Base-by-base conservation (phyloP, 805 yeast species). In the Kluyveromyces aestuarii region DNA sequence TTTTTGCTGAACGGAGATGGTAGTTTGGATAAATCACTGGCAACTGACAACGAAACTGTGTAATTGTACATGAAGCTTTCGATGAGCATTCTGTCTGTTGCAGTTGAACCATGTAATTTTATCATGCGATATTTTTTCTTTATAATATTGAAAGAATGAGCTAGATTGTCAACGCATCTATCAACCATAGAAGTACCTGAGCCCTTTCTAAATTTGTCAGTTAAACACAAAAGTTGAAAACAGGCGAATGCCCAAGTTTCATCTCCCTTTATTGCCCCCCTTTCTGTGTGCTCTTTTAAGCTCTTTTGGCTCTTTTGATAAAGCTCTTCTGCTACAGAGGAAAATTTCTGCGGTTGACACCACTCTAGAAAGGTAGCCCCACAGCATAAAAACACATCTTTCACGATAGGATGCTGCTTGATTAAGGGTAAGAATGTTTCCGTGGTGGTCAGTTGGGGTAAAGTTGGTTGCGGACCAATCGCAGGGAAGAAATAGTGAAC, bases 31-130 rank as follows among this genome's bases (percentile, higher is more conserved):
- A 53, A 38, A 38, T 48, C 53, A 35, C 46, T 50, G 7, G 55
- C 53, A 8, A 55, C 58, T 8, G 54, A 47, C 36, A 55, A 44
- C 13, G 57, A 53, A 8, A 55, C 58, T 1, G 58, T 50, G 46
- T 55, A 55, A 46, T 55, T 55, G 51, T 53, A 55, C 44, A 55
- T 51, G 49, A 55, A 55, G 14, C 56, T 53, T 38, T 55, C 58
- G 36, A 53, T 41, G 16, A 55, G 48, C 55, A 53, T 53, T 35
- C 56, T 51, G 35, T 55, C 58, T 13, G 55, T 51, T 2, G 58
- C 54, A 3, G 55, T 50, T 17, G 54, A 45, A 6, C 51, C 51
- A 14, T 48, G 42, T 19, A 39, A 25, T 33, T 40, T 41, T 36
- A 48, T 51, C 27, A 18, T 37, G 7, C 48, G 27, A 38, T 48